Evolutionary conservation across 2,329 filamentous ascomycete genomes (phyloP).

Genomic region (Alternaria panax): DNA sequence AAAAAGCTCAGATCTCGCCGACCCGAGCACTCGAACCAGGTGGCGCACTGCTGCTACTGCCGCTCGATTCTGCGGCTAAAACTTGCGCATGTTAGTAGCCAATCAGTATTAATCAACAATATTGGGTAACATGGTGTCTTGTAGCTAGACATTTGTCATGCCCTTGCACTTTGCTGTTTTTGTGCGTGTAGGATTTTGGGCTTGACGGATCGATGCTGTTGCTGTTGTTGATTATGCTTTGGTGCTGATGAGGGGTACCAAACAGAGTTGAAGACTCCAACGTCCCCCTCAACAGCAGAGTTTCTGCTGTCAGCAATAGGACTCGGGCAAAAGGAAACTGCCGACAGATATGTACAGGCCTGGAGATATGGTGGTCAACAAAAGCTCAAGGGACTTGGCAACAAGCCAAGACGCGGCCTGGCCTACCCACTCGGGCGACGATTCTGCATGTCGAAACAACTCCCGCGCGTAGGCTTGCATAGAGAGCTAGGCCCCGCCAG

Average conservation of each 20-base stretch:
- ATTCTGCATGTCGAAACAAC: conserved; percentile 1
- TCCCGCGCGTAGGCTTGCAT: conserved; percentile 1
- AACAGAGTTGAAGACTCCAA: background rate
- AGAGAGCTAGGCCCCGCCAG: background rate
- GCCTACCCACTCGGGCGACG: background rate
- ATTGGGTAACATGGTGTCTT: conserved; percentile 12
- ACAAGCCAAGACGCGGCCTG: conserved; percentile 1
- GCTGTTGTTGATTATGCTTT: background rate
- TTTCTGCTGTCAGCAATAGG: conserved; percentile 5
- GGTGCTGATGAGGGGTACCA: conserved; percentile 2
- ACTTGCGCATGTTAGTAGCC: conserved; percentile 15
- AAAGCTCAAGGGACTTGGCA: background rate
- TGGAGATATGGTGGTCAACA: background rate
- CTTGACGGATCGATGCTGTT: background rate
- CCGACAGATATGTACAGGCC: background rate
- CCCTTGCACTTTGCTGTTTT: background rate
- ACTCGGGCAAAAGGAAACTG: conserved; percentile 5
- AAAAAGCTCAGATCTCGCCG: conserved; percentile 17
- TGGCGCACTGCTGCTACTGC: conserved; percentile 4
- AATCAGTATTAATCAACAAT: conserved; percentile 22
- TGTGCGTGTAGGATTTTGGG: background rate
- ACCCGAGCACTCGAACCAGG: conserved; percentile 12
- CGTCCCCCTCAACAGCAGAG: background rate
- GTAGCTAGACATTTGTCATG: conserved; percentile 16
- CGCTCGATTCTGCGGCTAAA: conserved; percentile 16